Percentiles rank a stretch among this genome's conserved stretches.
These are phyloP conservation scores for Chionographis japonica DNA, from an alignment of 106 monocot genomes.

Conservation along the genomic window DNA sequence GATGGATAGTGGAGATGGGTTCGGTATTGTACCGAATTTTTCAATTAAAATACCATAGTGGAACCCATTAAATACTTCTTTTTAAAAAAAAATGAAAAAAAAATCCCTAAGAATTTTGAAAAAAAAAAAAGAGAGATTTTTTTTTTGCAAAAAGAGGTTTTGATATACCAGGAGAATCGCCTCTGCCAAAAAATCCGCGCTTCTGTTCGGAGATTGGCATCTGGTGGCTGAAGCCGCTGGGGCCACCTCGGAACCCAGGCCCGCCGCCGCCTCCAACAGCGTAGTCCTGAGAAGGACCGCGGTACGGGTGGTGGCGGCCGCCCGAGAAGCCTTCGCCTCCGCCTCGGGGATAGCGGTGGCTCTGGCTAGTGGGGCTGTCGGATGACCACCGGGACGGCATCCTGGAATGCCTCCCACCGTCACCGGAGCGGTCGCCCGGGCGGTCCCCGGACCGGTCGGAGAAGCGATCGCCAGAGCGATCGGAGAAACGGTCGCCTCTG, in stretches of 20 bases:
- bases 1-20: too few species aligned
- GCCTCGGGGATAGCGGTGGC: conserved; percentile 22
- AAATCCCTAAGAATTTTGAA: too few species aligned
- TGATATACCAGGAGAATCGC: conserved; percentile 30
- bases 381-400: conserved; percentile 62
- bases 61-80: too few species aligned
- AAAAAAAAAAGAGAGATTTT: too few species aligned
- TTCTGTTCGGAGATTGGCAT: conserved; percentile 33
- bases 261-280: conserved; percentile 20
- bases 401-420: conserved; percentile 26
- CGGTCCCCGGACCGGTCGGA: conserved; percentile 13
- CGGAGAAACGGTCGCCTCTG: conserved; percentile 22
- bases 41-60: too few species aligned
- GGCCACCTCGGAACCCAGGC: conserved; percentile 29
- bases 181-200: conserved; percentile 31
- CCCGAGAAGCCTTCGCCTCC: conserved; percentile 22
- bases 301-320: conserved; percentile 58
- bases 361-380: conserved; percentile 30
- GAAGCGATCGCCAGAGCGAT: too few species aligned
- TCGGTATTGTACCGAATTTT: too few species aligned
- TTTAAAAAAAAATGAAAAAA: too few species aligned
- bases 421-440: conserved; percentile 22
- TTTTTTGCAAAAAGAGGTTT: too few species aligned
- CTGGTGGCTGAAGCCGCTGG: conserved; percentile 19
- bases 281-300: conserved; percentile 32